Base-by-base conservation (phyloP, 2,329 filamentous ascomycete species). In the Colletotrichum costaricense region DNA sequence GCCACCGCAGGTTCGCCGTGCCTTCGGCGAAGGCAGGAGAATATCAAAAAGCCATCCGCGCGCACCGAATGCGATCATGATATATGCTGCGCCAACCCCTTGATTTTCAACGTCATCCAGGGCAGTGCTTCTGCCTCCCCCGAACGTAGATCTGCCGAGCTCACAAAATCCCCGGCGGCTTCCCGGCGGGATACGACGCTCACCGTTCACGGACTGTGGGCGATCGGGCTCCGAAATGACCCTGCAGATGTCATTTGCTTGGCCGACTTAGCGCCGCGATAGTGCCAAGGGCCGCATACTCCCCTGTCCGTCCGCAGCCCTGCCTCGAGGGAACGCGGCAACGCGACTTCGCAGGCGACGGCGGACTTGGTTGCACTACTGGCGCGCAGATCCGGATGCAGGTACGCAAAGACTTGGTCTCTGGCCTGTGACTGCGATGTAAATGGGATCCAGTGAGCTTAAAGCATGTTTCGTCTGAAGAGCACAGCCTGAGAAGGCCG, bases 391-490 rank as follows among this genome's bases (percentile, higher is more conserved):
- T 30, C 14, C 9, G 35, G 14, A 62, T 16, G 26, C 59, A 55
- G n/a, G 12, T 46, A 19, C 30, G n/a, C 52, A 26, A 54, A 35
- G 35, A 55, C 46, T 28, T 14, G 14, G 7, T 9, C 46, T 35
- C 38, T 30, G 7, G 28, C 30, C n/a, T 35, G 60, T 60, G 26
- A 22, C 57, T 35, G 60, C 56, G n/a, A 28, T 69, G 67, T 8
- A 42, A n/a, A 49, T 19, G n/a, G 58, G 16, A 6, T 14, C 57
- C 14, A 33, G 19, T 26, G 46, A 63, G 52, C 64, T 52, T 33
- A 57, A 69, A 58, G 38, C 42, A 49, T 57, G 64, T 69, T 72
- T 63, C 65, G 58, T 72, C 69, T 33, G 69, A 72, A 63, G 16
- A 26, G 65, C 69, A 72, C 58, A 68, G 58, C 38, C 64, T 42